Conservation (phyloP, 1,139 yeast genomes). For the Debaryomycetaceae sp. region DNA sequence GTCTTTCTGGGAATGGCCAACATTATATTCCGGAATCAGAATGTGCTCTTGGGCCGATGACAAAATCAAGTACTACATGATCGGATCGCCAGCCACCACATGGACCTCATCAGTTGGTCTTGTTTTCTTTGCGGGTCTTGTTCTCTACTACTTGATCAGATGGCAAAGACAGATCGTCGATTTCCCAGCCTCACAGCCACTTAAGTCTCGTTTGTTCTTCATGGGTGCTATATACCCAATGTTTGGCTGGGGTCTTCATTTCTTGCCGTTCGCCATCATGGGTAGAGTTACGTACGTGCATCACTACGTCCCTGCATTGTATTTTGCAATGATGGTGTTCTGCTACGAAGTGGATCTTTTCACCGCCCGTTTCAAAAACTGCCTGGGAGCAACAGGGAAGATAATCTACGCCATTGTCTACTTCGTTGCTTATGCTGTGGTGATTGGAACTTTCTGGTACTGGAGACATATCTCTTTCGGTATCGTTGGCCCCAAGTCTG, state of each 20-base stretch:
- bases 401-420: slow-evolving; percentile 33
- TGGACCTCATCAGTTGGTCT: slow-evolving; percentile 86
- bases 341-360: slow-evolving; percentile 71
- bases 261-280: slow-evolving; percentile 86
- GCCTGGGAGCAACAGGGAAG: slow-evolving; percentile 21
- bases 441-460: slow-evolving; percentile 66
- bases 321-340: slow-evolving; percentile 85
- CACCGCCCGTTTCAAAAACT: slow-evolving; percentile 41
- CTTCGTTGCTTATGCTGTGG: slow-evolving; percentile 48
- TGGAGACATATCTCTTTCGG: slow-evolving; percentile 85
- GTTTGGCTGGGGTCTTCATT: slow-evolving; percentile 95
- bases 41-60: slow-evolving; percentile 93
- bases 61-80: slow-evolving; percentile 75
- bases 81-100: slow-evolving; percentile 92
- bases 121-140: slow-evolving; percentile 53
- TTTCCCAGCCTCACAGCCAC: slow-evolving; percentile 42
- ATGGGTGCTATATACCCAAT: slow-evolving; percentile 92
- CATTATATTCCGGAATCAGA: slow-evolving; percentile 86
- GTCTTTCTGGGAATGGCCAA: slow-evolving; percentile 98
- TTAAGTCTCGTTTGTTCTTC: slow-evolving; percentile 33
- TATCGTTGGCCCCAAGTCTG: slow-evolving; percentile 73
- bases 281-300: slow-evolving; percentile 97
- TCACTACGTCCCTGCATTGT: slow-evolving; percentile 94
- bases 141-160: slow-evolving; percentile 63
- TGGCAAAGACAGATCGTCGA: slow-evolving; percentile 92